Percentiles rank a stretch among this genome's conserved stretches.
phyloP scores from a whole-genome alignment of 1,284 basidiomycete species.

The Cutaneotrichosporon cavernicola region DNA sequence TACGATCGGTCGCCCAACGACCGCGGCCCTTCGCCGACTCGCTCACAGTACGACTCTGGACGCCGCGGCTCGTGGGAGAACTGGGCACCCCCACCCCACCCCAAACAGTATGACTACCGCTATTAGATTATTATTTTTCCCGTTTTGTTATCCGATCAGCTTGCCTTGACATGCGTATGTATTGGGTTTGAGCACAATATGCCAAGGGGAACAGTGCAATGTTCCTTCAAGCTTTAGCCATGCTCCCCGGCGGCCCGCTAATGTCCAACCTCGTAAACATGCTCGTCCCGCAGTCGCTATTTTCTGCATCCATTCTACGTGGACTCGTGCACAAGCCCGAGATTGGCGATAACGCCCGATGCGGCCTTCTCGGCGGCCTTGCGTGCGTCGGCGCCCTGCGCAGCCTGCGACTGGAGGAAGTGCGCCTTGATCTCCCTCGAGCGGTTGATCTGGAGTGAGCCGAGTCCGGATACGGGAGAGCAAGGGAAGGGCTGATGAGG shows the following conservation, averaged over 20 bases:
- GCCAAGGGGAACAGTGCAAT: not conserved
- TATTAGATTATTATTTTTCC: not conserved
- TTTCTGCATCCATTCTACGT: slow-evolving; percentile 14
- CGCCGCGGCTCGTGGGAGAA: not conserved
- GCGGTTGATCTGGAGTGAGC: slow-evolving; percentile 62
- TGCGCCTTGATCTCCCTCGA: slow-evolving; percentile 71
- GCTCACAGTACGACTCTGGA: not conserved
- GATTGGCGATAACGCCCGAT: slow-evolving; percentile 69
- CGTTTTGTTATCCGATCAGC: not conserved
- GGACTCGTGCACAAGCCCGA: slow-evolving; percentile 62
- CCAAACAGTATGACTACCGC: not conserved
- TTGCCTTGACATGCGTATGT: not conserved
- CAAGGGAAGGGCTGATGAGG: not conserved
- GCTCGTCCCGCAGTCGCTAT: not conserved
- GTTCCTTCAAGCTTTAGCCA: not conserved
- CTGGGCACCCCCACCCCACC: not conserved
- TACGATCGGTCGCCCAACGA: not conserved
- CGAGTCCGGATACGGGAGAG: not conserved
- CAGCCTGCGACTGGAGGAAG: slow-evolving; percentile 67
- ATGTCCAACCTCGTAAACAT: not conserved
- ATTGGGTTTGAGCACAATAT: not conserved
- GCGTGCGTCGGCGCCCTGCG: slow-evolving; percentile 65
- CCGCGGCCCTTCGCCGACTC: not conserved
- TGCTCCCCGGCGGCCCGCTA: too few relatives aligned
- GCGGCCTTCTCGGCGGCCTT: slow-evolving; percentile 71